A percentile compares a stretch with the other conserved stretches of the same genome.
Conservation (phyloP, 495 filamentous ascomycete genomes). For the Neurospora sp. region DNA sequence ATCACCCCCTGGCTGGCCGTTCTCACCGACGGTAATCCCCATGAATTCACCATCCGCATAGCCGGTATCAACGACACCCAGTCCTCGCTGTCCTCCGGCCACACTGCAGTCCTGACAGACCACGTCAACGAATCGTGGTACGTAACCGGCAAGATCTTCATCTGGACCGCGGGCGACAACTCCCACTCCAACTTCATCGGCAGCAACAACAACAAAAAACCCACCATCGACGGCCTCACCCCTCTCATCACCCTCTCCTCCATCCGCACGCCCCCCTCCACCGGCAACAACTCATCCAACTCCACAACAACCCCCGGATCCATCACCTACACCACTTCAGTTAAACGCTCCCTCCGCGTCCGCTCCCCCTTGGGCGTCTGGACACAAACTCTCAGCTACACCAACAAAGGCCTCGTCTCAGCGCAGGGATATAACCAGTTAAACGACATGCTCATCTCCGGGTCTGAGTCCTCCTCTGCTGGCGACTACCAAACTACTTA, state of each 20-base stretch:
- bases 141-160: slow-evolving; percentile 47
- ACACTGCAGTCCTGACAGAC: slow-evolving; percentile 34
- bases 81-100: slow-evolving; percentile 17
- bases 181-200: no score
- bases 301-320: slow-evolving; percentile 26
- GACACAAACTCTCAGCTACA: slow-evolving; percentile 51
- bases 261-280: slow-evolving; percentile 25
- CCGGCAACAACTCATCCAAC: slow-evolving; percentile 36
- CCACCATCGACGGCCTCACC: slow-evolving; percentile 14
- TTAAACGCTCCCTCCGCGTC: slow-evolving; percentile 46
- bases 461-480: slow-evolving; percentile 40
- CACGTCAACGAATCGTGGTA: slow-evolving; percentile 63
- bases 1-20: slow-evolving; percentile 68
- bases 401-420: slow-evolving; percentile 49
- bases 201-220: neutral
- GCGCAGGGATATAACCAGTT: slow-evolving; percentile 50
- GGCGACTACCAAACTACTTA: slow-evolving; percentile 38
- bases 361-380: slow-evolving; percentile 48
- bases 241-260: slow-evolving; percentile 29
- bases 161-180: no score
- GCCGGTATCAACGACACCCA: slow-evolving; percentile 47
- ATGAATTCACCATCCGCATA: slow-evolving; percentile 64
- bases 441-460: slow-evolving; percentile 52
- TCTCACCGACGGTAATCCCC: slow-evolving; percentile 51
- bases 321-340: slow-evolving; percentile 48